Conservation (phyloP, 106 monocot genomes). For the Dioscorea dumetorum region DNA sequence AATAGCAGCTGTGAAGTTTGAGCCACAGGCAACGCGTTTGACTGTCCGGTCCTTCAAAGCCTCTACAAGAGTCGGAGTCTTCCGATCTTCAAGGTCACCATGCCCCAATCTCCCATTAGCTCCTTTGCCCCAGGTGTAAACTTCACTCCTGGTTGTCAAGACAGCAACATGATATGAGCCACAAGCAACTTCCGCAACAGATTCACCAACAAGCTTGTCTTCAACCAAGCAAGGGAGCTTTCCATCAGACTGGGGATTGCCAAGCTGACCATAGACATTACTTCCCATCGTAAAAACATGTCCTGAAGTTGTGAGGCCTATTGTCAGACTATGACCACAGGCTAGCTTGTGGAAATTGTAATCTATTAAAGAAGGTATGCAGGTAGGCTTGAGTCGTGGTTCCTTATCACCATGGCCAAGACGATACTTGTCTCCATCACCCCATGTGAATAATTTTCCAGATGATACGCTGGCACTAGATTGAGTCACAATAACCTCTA, state of each 20-base stretch:
- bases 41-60: slow-evolving; percentile 85
- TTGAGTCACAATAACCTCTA: slow-evolving; percentile 86
- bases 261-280: slow-evolving; percentile 91
- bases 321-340: slow-evolving; percentile 83
- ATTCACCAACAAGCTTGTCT: slow-evolving; percentile 61
- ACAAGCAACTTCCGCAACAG: slow-evolving; percentile 79
- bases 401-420: slow-evolving; percentile 93
- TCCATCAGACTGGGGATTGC: slow-evolving; percentile 78
- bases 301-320: slow-evolving; percentile 82
- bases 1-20: slow-evolving; percentile 79
- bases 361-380: slow-evolving; percentile 87
- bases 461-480: slow-evolving; percentile 59
- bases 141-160: slow-evolving; percentile 61
- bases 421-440: slow-evolving; percentile 93
- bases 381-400: slow-evolving; percentile 73
- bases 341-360: slow-evolving; percentile 89
- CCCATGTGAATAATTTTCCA: slow-evolving; percentile 96
- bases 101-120: slow-evolving; percentile 96
- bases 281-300: slow-evolving; percentile 82
- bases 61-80: slow-evolving; percentile 77
- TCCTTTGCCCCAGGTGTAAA: slow-evolving; percentile 95
- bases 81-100: slow-evolving; percentile 87
- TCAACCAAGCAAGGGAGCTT: slow-evolving; percentile 79
- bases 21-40: slow-evolving; percentile 78
- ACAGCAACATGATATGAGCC: slow-evolving; percentile 89